Base-by-base conservation (phyloP, 2,329 filamentous ascomycete genomes). In the Xylariaceae sp. region DNA sequence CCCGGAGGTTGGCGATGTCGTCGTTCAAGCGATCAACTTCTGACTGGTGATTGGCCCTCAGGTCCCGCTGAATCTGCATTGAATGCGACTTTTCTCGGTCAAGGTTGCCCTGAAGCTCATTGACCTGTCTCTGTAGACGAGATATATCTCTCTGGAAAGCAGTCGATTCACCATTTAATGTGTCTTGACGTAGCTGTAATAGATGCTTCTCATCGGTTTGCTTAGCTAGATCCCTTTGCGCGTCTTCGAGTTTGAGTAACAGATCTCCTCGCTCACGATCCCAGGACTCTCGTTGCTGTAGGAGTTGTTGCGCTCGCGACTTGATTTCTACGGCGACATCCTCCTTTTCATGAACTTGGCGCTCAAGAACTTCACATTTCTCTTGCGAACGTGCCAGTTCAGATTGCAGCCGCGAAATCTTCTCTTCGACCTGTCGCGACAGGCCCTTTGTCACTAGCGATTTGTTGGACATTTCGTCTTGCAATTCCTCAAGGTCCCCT, bases 401-500 rank as follows among this genome's bases (percentile, higher is more conserved):
- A 34, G 76, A 68, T 51, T 89, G 83, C 9, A 90, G 66, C 24
- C 79, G 79, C 38, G 71, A 66, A 8, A 80, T 67, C 61, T 81
- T 87, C 51, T 87, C 84, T 54, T 90, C 85, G 15, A 88, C 74
- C 62, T 90, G 85, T 24, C 85, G 78, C 39, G 80, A 86, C 8
- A 88, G 71, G 2, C 83, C 85, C 57, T 86, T 89, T 11, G 84
- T 86, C 39, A 80, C 79, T 29, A 89, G 75, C 0, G 86, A 90
- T 53, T 89, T 89, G 64, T 90, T 83, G 17, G 84, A 76, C 74
- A 89, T 79, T 54, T 89, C 86, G 40, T 87, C 83, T 47, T 87
- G 84, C 18, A 89, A 70, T 54, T 84, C 79, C 52, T 81, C 73
- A 13, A 84, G 65, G 44, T 84, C 74, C 6, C 64, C 66, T 52